These are phyloP conservation scores for Diaporthe sp. DNA, from an alignment of 2,329 filamentous ascomycete genomes.

Conservation along the genomic window DNA sequence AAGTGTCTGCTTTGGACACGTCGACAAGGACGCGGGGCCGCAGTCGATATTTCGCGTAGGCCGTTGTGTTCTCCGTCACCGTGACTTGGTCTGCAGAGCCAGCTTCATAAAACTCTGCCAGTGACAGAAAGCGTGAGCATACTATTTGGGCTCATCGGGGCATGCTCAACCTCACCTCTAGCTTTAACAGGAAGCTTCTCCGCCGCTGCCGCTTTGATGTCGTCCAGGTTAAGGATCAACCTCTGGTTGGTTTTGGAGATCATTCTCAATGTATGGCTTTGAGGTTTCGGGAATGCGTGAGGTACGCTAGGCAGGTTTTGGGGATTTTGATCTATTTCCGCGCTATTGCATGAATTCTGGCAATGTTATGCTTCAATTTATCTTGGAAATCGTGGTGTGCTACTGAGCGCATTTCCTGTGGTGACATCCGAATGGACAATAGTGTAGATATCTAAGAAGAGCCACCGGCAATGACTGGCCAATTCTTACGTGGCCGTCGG, in stretches of 20 bases:
- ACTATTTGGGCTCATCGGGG: neutral
- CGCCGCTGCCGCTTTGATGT: neutral
- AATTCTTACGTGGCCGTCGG: neutral
- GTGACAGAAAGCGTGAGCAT: neutral
- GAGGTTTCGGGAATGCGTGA: neutral
- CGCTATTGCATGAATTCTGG: neutral
- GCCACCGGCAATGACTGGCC: slow-evolving; percentile 13
- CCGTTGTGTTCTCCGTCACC: slow-evolving; percentile 65
- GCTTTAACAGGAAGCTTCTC: neutral
- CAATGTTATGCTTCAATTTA: neutral
- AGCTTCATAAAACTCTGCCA: slow-evolving; percentile 68
- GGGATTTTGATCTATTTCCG: too few species aligned
- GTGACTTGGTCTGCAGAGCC: slow-evolving; percentile 67
- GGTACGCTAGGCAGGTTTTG: neutral
- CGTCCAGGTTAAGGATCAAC: slow-evolving; percentile 11
- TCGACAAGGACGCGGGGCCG: slow-evolving; percentile 60
- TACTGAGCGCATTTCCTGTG: too few species aligned
- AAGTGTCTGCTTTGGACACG: slow-evolving; percentile 54
- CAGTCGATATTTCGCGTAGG: slow-evolving; percentile 65
- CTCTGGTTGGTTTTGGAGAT: neutral
- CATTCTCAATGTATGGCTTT: neutral
- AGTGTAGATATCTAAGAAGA: neutral
- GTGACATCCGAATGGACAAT: neutral
- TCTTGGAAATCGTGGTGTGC: neutral
- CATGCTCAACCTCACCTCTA: neutral